Conservation (phyloP, 306 rosid genomes). For the Heteromeles arbutifolia region DNA sequence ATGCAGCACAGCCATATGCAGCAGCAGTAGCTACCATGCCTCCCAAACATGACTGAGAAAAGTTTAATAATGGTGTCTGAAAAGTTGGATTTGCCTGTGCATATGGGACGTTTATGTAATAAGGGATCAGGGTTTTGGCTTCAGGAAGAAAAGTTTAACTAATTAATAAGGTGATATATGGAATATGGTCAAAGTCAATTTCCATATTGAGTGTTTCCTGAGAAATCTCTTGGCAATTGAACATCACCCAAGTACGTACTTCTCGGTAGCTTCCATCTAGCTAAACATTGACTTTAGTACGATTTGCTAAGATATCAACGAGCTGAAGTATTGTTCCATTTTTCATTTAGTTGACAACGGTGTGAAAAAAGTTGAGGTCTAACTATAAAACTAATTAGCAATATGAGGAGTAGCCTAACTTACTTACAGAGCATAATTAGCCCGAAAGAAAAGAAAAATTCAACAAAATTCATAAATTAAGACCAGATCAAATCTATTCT, state of each 20-base stretch:
- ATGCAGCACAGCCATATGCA: neutral
- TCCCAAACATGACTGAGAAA: neutral
- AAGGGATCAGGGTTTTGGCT: neutral
- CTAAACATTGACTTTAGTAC: neutral
- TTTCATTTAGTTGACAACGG: neutral
- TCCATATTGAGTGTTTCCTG: neutral
- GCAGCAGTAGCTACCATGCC: neutral
- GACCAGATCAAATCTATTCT: too few species aligned
- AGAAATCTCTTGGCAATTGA: too few species aligned
- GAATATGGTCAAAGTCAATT: neutral
- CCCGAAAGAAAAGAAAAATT: too few species aligned
- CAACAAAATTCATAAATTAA: too few species aligned
- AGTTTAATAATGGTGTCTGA: neutral
- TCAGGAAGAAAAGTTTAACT: neutral
- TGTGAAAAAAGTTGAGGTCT: too few species aligned
- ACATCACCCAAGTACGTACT: neutral
- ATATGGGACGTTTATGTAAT: neutral
- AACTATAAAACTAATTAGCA: too few species aligned
- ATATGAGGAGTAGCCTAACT: rapidly evolving
- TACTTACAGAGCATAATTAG: too few species aligned
- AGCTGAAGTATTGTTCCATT: neutral
- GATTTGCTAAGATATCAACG: neutral
- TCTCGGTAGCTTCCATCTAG: neutral
- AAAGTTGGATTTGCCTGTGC: neutral
- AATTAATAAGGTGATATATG: too few species aligned